phyloP scores from a whole-genome alignment of 768 basidiomycete species.

The Psilocybe cubensis region DNA sequence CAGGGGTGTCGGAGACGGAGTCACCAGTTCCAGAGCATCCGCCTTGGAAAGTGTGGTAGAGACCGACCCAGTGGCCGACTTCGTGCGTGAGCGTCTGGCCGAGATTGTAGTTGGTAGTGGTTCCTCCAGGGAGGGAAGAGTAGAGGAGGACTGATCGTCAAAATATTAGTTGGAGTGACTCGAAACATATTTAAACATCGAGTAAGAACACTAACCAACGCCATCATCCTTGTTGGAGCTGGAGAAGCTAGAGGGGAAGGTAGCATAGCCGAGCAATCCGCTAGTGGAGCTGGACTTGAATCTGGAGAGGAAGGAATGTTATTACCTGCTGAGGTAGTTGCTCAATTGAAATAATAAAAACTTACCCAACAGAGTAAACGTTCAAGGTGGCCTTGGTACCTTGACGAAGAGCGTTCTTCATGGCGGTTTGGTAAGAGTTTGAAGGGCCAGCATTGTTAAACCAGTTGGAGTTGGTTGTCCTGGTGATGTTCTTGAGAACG shows the following conservation, averaged over 20 bases:
- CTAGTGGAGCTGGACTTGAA: slow-evolving; percentile 26
- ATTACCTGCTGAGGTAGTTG: not conserved
- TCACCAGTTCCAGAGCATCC: slow-evolving; percentile 47
- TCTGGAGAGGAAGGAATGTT: not conserved
- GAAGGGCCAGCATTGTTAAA: slow-evolving; percentile 47
- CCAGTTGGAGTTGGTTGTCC: slow-evolving; percentile 50
- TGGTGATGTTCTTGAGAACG: slow-evolving; percentile 41
- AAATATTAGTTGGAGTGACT: not conserved
- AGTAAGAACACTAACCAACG: slow-evolving; percentile 31
- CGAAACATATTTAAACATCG: not conserved
- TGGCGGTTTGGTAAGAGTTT: slow-evolving; percentile 41
- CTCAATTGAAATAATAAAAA: not conserved
- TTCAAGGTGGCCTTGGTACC: slow-evolving; percentile 47
- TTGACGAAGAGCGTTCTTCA: slow-evolving; percentile 50
- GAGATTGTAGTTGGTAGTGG: slow-evolving; percentile 44
- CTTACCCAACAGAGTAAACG: slow-evolving; percentile 54
- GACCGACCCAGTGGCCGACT: slow-evolving; percentile 62
- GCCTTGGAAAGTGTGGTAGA: slow-evolving; percentile 64
- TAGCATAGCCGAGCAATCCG: slow-evolving; percentile 57
- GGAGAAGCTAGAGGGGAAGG: slow-evolving; percentile 49
- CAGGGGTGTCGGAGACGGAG: slow-evolving; percentile 47
- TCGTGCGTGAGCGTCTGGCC: slow-evolving; percentile 57
- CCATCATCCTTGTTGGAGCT: slow-evolving; percentile 49
- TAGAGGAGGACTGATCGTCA: slow-evolving; percentile 27
- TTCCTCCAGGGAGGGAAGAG: slow-evolving; percentile 48